phyloP scores from a whole-genome alignment of 768 basidiomycete genomes.

The Podaxis sp. region DNA sequence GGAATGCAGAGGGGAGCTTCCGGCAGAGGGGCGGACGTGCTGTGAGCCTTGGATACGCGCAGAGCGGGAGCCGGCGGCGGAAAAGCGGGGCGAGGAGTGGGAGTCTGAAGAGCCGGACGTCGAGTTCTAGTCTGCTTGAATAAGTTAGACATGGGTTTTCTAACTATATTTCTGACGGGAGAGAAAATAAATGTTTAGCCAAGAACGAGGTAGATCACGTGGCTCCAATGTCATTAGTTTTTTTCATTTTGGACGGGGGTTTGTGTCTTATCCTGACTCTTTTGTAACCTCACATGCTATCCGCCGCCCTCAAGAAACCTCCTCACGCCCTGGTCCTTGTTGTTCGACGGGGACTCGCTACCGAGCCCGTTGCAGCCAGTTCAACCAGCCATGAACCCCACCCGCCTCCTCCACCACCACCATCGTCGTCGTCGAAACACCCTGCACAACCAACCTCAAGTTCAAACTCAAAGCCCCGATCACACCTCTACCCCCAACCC shows the following conservation, averaged over 20 bases:
- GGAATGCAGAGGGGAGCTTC: not conserved
- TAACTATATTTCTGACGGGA: not conserved
- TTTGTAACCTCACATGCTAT: not conserved
- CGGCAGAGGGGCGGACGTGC: constrained; percentile 19
- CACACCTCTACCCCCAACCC: constrained; percentile 41
- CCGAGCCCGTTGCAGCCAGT: constrained; percentile 34
- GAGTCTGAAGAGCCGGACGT: constrained; percentile 7
- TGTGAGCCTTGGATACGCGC: constrained; percentile 20
- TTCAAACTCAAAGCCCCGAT: constrained; percentile 21
- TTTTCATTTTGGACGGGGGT: not conserved
- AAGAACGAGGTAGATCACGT: constrained; percentile 12
- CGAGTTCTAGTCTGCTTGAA: not conserved
- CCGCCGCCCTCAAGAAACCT: not conserved
- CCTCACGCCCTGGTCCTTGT: constrained; percentile 21
- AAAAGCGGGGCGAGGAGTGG: constrained; percentile 2
- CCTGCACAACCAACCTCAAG: too few species aligned
- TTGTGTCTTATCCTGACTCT: not conserved
- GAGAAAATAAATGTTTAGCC: not conserved
- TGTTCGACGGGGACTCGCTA: constrained; percentile 35
- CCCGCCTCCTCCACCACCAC: constrained; percentile 10
- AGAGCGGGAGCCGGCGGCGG: constrained; percentile 6
- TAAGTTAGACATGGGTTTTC: not conserved
- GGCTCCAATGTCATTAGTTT: constrained; percentile 10
- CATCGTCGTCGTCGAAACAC: constrained; percentile 7
- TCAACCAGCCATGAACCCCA: not conserved